phyloP scores from a whole-genome alignment of 768 basidiomycete genomes.

The Albatrellus ellisii region DNA sequence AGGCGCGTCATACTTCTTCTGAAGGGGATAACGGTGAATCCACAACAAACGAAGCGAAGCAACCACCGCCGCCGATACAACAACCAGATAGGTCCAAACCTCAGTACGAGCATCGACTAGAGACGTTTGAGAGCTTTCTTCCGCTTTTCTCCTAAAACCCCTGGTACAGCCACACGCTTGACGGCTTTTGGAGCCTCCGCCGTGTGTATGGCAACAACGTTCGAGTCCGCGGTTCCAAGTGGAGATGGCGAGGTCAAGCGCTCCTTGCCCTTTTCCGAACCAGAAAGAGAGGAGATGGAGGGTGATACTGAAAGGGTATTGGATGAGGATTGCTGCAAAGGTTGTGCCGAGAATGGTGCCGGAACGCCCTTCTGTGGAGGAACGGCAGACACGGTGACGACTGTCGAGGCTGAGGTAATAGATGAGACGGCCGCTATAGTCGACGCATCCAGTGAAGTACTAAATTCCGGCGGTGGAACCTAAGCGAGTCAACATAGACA shows the following conservation, averaged over 20 bases:
- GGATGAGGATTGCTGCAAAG: conserved; percentile 25
- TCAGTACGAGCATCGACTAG: too few species aligned
- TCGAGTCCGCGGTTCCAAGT: conserved; percentile 58
- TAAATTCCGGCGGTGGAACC: conserved; percentile 51
- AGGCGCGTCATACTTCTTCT: too few species aligned
- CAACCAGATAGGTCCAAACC: too few species aligned
- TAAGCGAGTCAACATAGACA: conserved; percentile 4
- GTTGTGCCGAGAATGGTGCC: conserved; percentile 23
- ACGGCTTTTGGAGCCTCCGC: conserved; percentile 42
- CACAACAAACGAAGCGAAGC: too few species aligned
- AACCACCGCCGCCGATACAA: too few species aligned
- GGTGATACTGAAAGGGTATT: conserved; percentile 20
- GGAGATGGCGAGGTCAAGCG: conserved; percentile 59
- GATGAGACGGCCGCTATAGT: conserved; percentile 19
- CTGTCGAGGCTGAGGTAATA: conserved; percentile 20
- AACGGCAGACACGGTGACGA: conserved; percentile 18
- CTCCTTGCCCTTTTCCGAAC: conserved; percentile 29
- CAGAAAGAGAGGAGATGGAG: conserved; percentile 21
- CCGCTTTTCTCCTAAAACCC: conserved; percentile 56
- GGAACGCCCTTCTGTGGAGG: conserved; percentile 15
- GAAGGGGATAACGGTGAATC: too few species aligned
- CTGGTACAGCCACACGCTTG: conserved; percentile 45
- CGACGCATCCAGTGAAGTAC: conserved; percentile 15
- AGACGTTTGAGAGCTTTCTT: conserved; percentile 82
- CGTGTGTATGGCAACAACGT: conserved; percentile 28